phyloP scores from a whole-genome alignment of 495 filamentous ascomycete genomes.

The Podospora didyma region DNA sequence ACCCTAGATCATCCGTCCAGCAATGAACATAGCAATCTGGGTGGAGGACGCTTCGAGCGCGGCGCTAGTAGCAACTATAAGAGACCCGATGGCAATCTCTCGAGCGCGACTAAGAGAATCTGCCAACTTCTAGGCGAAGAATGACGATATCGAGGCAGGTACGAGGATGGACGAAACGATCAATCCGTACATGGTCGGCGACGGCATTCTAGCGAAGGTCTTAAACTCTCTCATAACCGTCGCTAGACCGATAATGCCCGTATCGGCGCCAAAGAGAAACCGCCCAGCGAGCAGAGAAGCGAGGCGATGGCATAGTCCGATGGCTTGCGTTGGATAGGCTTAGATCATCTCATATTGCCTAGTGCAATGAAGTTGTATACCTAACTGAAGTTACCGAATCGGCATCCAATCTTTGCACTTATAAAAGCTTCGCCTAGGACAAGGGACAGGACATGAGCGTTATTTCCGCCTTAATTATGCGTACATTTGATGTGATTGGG shows the following conservation, averaged over 20 bases:
- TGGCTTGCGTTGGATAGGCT: too few relatives aligned
- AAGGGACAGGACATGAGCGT: too few relatives aligned
- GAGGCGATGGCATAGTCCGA: background rate
- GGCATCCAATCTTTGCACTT: too few relatives aligned
- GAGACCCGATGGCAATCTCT: slow-evolving; percentile 50
- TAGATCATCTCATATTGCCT: too few relatives aligned
- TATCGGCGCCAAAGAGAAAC: slow-evolving; percentile 45
- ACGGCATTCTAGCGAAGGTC: slow-evolving; percentile 47
- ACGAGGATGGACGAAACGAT: slow-evolving; percentile 64
- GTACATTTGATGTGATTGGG: too few relatives aligned
- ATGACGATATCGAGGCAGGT: slow-evolving; percentile 56
- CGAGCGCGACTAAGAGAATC: slow-evolving; percentile 53
- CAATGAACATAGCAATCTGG: slow-evolving; percentile 53
- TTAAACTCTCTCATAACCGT: slow-evolving; percentile 59
- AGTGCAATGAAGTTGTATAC: too few relatives aligned
- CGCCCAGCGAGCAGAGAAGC: background rate
- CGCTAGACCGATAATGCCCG: slow-evolving; percentile 61
- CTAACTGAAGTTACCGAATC: too few relatives aligned
- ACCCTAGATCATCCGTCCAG: slow-evolving; percentile 53
- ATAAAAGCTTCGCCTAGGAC: too few relatives aligned
- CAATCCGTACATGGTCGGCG: slow-evolving; percentile 57
- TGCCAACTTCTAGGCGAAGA: slow-evolving; percentile 60
- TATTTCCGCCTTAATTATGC: too few relatives aligned
- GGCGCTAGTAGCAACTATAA: slow-evolving; percentile 53
- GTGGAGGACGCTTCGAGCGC: slow-evolving; percentile 44